These are phyloP conservation scores for Wickerhamomyces bisporus DNA, from an alignment of 805 yeast species.

Conservation along the genomic window DNA sequence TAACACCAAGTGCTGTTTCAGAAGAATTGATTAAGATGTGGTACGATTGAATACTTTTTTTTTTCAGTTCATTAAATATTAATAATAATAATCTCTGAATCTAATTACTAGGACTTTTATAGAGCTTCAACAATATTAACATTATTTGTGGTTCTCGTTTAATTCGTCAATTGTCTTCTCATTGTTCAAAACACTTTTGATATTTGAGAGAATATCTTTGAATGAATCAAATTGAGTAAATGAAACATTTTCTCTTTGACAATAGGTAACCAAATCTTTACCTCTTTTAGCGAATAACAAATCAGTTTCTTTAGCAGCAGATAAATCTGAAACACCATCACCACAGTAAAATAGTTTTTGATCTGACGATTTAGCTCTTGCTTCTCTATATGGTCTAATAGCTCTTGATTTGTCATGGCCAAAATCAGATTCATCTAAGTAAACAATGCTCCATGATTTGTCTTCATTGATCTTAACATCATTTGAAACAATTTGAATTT, in stretches of 20 bases:
- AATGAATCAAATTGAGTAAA: conserved; percentile 79
- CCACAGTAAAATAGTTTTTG: conserved; percentile 90
- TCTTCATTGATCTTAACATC: conserved; percentile 54
- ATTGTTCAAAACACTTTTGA: conserved; percentile 49
- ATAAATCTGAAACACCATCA: conserved; percentile 93
- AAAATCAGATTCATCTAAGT: conserved; percentile 77
- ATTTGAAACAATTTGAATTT: conserved; percentile 79
- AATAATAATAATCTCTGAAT: too few species aligned
- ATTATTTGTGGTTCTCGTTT: conserved; percentile 26
- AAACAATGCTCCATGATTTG: conserved; percentile 76
- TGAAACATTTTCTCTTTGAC: conserved; percentile 75
- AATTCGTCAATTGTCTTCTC: conserved; percentile 30
- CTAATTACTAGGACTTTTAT: not conserved
- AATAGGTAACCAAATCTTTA: conserved; percentile 80
- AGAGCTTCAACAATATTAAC: too few species aligned
- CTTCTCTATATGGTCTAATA: conserved; percentile 43
- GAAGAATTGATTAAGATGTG: conserved; percentile 97
- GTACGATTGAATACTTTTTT: conserved; percentile 58
- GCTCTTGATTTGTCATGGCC: conserved; percentile 94
- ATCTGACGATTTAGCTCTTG: conserved; percentile 27
- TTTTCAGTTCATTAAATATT: too few species aligned
- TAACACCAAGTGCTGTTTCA: conserved; percentile 97
- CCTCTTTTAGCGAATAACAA: conserved; percentile 91
- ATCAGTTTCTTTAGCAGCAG: conserved; percentile 95
- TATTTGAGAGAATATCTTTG: conserved; percentile 61